Base-by-base conservation (phyloP, 306 rosid genomes). In the Pyrus betulifolia region DNA sequence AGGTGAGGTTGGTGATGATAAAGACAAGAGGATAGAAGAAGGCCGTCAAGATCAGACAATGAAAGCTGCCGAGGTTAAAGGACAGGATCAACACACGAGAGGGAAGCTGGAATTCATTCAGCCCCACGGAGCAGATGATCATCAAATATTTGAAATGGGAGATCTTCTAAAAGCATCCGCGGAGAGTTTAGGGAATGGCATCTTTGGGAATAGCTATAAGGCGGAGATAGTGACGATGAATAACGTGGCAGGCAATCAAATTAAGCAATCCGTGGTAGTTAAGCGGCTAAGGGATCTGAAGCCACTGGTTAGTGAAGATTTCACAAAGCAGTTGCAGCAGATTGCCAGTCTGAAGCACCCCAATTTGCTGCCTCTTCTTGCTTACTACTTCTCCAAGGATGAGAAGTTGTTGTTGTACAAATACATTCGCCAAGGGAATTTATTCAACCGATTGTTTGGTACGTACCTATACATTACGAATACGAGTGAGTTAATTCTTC, bases 81-180 rank as follows among this genome's bases (percentile, higher is more conserved):
- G 40, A 6, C 42, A 15, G 8, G 67, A 62, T 25, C 11, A 28
- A 13, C 30, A 25, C 27, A 63, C 82, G 77, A 89, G 84, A 70
- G 84, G 90, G 69, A 89, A 84, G 65, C 89, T 94, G 8, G 27
- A 77, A 40, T 89, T 90, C 84, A 67, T 89, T 18, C 82, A 71
- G 18, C 81, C 69, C 12, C 19, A 12, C 17, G 3, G 55, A 66
- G 74, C 18, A 19, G 83, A 28, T n/a, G 59, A 30, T 25, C 13
- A 66, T 28, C 22, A 15, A 3, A 18, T 30, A 5, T 91, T 94
- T 74, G 86, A 87, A 62, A 86, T 91, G 85, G 75, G 78, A 11
- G 96, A 87, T 74, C 87, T 94, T 80, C 82, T 94, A 3, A 89
- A 83, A 78, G 96, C 97, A 42, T 89, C 93, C 23, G 96, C 97